Evolutionary conservation across 306 rosid genomes (phyloP).

Genomic region (Carpinus viminea): DNA sequence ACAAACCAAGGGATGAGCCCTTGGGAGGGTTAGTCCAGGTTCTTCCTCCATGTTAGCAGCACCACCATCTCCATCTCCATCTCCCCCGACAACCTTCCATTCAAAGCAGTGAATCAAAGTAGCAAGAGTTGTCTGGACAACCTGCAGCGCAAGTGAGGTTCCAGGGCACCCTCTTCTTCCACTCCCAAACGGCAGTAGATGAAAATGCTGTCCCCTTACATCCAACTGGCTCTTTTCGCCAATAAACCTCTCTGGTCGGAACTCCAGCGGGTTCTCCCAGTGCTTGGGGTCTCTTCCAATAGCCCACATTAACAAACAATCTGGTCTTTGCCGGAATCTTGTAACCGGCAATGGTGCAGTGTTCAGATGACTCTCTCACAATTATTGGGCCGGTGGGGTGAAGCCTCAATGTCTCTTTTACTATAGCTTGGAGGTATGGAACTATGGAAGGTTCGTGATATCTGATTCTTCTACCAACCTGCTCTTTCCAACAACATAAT

Average conservation of each 20-base stretch:
- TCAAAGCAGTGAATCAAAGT: slow-evolving; percentile 61
- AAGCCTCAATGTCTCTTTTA: slow-evolving; percentile 59
- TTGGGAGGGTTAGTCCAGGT: slow-evolving; percentile 60
- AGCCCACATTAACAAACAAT: slow-evolving; percentile 60
- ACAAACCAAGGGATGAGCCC: slow-evolving; percentile 55
- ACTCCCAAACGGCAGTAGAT: slow-evolving; percentile 68
- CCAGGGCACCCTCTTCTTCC: slow-evolving; percentile 70
- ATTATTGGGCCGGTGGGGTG: slow-evolving; percentile 56
- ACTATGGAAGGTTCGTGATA: slow-evolving; percentile 49
- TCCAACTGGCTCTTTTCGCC: slow-evolving; percentile 33
- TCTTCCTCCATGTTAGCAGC: too few species aligned
- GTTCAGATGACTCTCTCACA: slow-evolving; percentile 40
- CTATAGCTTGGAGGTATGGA: slow-evolving; percentile 56
- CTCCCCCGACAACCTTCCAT: slow-evolving; percentile 33
- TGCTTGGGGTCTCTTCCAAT: slow-evolving; percentile 54
- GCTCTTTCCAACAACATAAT: slow-evolving; percentile 40
- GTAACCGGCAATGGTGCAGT: slow-evolving; percentile 35
- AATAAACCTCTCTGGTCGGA: slow-evolving; percentile 54
- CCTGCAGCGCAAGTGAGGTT: slow-evolving; percentile 40
- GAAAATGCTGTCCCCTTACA: slow-evolving; percentile 54
- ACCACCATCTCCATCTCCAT: too few species aligned
- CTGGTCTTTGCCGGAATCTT: slow-evolving; percentile 51
- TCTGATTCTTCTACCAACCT: slow-evolving; percentile 59
- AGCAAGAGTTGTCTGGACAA: slow-evolving; percentile 46
- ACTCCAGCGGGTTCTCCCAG: slow-evolving; percentile 54